Evolutionary conservation across 208 protist genomes (phyloP), one percentile per base, ranked within the genome.

Genomic region (Kentomonas sorsogonicus): DNA sequence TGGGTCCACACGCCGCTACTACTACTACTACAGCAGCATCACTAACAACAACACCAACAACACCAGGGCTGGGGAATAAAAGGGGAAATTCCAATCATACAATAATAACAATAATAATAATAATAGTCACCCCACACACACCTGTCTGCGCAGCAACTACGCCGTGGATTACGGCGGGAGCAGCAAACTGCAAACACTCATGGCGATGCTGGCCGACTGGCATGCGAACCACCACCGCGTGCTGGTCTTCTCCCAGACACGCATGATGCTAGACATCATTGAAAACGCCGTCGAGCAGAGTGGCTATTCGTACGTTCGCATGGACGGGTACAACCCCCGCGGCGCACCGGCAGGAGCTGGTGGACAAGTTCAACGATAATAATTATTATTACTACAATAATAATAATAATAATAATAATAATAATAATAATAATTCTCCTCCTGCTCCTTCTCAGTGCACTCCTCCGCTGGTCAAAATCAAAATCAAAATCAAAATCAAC

Each of bases 241-340:
- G n/a, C 77, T 99, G 2, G 25, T 99, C 25, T 99, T 99, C 68
- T 96, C 89, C 2, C 98, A 99, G 76, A 98, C 96, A 10, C 69
- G 89, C 36, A 94, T 97, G 73, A 98, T 99, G 96, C 86, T 99
- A 16, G 95, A 99, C 68, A 95, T 99, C 45, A 73, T 99, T 34
- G 96, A 99, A 52, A 66, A 75, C 26, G 80, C 96, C 46, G 83
- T 96, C 40, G 84, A 84, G 63, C 51, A 80, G 60, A 59, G 86
- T 53, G 53, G 66, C 25, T 81, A 94, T 64, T 56, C 61, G 13
- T 99, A 98, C 75, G 68, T 91, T 15, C 75, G 97, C 31, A 94
- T 99, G 85, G 98, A 99, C 70, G 98, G 98, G 11, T n/a, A 87
- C 38, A 1, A 99, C 97, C 0, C 50, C 62, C 6, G 72, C 96